Percentiles rank a stretch among this genome's conserved stretches.
phyloP scores from a whole-genome alignment of 2,329 filamentous ascomycete species.

The Penicillium sclerotigenum region DNA sequence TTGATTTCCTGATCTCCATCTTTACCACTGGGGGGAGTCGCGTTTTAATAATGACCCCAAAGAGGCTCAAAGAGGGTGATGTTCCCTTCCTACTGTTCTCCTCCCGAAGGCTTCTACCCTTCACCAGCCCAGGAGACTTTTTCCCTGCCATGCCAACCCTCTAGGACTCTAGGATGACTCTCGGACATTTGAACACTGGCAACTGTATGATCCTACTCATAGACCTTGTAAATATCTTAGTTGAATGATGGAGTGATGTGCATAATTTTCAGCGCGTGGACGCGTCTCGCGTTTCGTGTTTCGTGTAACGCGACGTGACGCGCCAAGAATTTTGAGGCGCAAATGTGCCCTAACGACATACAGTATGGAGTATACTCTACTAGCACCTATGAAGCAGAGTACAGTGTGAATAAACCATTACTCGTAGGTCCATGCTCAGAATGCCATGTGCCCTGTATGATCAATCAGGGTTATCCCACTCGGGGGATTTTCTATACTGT shows the following conservation, averaged over 20 bases:
- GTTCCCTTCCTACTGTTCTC: background rate
- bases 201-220: background rate
- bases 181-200: background rate
- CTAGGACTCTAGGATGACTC: constrained; percentile 2
- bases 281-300: background rate
- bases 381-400: background rate
- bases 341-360: background rate
- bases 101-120: constrained; percentile 4
- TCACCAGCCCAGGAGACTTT: constrained; percentile 14
- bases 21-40: constrained; percentile 2
- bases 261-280: background rate
- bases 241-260: background rate
- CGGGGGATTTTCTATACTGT: constrained; percentile 7
- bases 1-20: background rate
- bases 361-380: background rate
- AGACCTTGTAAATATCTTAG: background rate
- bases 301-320: background rate
- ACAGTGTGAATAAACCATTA: background rate
- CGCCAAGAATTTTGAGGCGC: background rate
- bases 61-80: constrained; percentile 4
- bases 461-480: background rate
- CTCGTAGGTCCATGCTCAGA: constrained; percentile 8
- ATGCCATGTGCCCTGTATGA: constrained; percentile 2
- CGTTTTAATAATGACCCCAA: constrained; percentile 16
- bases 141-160: constrained; percentile 12